Base-by-base conservation (phyloP, 1,284 basidiomycete species). In the Cutaneotrichosporon cyanovorans region DNA sequence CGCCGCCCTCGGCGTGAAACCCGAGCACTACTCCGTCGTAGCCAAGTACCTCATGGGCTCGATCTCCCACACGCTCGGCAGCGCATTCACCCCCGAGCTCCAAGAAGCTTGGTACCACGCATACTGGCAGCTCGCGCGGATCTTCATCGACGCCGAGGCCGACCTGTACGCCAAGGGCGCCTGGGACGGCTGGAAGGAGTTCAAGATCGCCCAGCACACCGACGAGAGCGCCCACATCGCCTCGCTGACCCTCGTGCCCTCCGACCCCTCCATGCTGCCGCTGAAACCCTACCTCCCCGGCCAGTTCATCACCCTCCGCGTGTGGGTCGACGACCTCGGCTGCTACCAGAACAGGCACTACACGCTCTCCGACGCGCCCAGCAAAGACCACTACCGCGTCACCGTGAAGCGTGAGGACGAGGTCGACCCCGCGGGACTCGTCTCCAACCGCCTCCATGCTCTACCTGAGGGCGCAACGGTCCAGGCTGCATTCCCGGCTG, bases 71-170 rank as follows among this genome's bases (percentile, higher is more conserved):
- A 57, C 65, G 20, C 59, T 67, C 10, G 63, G 65, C 11, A 61
- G 64, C 25, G 63, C 61, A 0, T 56, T 63, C 21, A 64, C 63
- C 8, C 58, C 57, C 9, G 57, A 61, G 22, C 56, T 65, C 23
- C 48, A 55, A 34, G 57, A 58, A 36, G 61, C 65, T 2, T 67
- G 65, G 65, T 58, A 57, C 45, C 37, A 50, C 38, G 54, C 50
- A 12, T 55, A 53, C 35, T 58, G 53, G 53, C 48, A 50, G 48
- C 53, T 54, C 3, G 53, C 53, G 42, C 45, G 60, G 45, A 58
- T 67, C 50, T 62, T 65, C 54, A 64, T 62, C 50, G 55, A 61
- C 36, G 56, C 55, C 35, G 63, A 65, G 51, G 51, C 50, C n/a
- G 59, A 51, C 21, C 41, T 67, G 36, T 59, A 61, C 50, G 31